Evolutionary conservation across 768 basidiomycete genomes (phyloP).

Genomic region (Tylopilus felleus): DNA sequence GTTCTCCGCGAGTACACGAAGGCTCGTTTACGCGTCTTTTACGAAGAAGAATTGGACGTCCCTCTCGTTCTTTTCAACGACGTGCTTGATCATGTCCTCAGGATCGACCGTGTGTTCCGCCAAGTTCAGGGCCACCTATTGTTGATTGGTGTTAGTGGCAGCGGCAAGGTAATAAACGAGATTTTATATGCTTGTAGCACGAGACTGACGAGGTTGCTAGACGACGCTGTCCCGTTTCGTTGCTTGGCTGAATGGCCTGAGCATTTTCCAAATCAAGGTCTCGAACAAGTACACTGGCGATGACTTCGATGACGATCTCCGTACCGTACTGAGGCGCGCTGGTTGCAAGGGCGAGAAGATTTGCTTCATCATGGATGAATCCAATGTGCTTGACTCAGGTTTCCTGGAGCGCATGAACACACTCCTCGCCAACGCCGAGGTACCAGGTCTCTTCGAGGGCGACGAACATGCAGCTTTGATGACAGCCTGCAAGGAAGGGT

Average conservation of each 20-base stretch:
- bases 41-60: slow-evolving; percentile 98
- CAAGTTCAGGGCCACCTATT: slow-evolving; percentile 96
- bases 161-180: slow-evolving; percentile 76
- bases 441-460: slow-evolving; percentile 99
- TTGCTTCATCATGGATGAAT: slow-evolving; percentile 99
- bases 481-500: slow-evolving; percentile 99
- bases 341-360: slow-evolving; percentile 99
- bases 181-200: neutral
- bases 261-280: slow-evolving; percentile 99
- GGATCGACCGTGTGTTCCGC: slow-evolving; percentile 98
- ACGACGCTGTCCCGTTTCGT: slow-evolving; percentile 98
- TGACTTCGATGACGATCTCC: slow-evolving; percentile 97
- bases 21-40: slow-evolving; percentile 95
- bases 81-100: slow-evolving; percentile 94
- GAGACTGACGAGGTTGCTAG: slow-evolving; percentile 40
- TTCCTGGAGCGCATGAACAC: slow-evolving; percentile 99
- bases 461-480: slow-evolving; percentile 97
- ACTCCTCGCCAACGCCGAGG: slow-evolving; percentile 97
- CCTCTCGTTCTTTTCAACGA: slow-evolving; percentile 98
- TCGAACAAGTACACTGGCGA: slow-evolving; percentile 99
- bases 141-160: slow-evolving; percentile 96
- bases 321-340: slow-evolving; percentile 89
- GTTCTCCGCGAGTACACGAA: slow-evolving; percentile 93
- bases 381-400: slow-evolving; percentile 97
- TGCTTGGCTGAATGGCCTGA: slow-evolving; percentile 99